Percentiles rank a stretch among this genome's conserved stretches.
Evolutionary conservation across 805 yeast species (phyloP).

Genomic region (Starmera pachycereana): DNA sequence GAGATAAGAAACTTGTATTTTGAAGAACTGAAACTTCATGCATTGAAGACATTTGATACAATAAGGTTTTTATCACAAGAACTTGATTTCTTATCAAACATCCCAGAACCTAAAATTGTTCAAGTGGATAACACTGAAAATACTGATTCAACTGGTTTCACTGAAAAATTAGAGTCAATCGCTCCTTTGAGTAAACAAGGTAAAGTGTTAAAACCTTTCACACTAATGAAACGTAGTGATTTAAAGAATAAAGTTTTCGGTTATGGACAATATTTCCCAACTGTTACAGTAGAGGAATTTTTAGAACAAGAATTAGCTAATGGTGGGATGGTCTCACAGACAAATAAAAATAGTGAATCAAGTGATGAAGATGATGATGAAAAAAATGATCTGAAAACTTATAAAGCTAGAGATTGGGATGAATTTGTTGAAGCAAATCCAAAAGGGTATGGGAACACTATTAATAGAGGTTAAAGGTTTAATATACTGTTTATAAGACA

Average conservation of each 20-base stretch:
- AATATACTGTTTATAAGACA: too few species aligned
- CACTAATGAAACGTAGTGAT: constrained; percentile 53
- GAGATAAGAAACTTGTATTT: constrained; percentile 41
- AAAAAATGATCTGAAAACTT: constrained; percentile 53
- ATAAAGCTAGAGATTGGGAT: constrained; percentile 83
- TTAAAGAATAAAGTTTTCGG: constrained; percentile 65
- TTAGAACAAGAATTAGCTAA: constrained; percentile 76
- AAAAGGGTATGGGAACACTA: constrained; percentile 85
- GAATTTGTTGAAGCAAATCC: constrained; percentile 81
- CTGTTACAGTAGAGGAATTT: constrained; percentile 90
- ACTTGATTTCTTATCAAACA: constrained; percentile 43
- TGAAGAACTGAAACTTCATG: constrained; percentile 42
- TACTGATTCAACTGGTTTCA: constrained; percentile 37
- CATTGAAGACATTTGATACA: constrained; percentile 42
- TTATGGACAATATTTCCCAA: constrained; percentile 86
- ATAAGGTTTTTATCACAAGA: constrained; percentile 60
- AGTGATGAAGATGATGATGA: constrained; percentile 50
- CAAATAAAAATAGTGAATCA: constrained; percentile 25
- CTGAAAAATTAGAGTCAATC: constrained; percentile 50
- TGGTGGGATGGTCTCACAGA: constrained; percentile 63
- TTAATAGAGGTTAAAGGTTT: constrained; percentile 45
- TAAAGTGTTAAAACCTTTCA: constrained; percentile 75
- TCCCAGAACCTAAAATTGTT: constrained; percentile 25
- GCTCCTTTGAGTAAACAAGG: constrained; percentile 64
- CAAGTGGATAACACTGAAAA: constrained; percentile 10